Evolutionary conservation across 164 flowering plant genomes (phyloP).

Genomic region (Macadamia integrifolia): DNA sequence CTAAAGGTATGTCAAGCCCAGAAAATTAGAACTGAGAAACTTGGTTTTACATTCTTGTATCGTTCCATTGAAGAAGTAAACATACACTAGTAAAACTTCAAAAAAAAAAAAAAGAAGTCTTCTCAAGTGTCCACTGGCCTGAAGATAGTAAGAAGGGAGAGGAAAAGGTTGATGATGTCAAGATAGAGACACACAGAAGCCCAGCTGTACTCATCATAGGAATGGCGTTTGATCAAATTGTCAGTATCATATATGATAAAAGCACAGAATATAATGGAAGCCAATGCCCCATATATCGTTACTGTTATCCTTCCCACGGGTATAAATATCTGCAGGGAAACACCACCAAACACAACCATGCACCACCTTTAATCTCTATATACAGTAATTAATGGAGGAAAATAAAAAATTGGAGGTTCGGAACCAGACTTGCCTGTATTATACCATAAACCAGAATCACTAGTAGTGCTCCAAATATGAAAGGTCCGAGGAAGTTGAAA

Average conservation of each 20-base stretch:
- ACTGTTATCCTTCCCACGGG: slow-evolving; percentile 62
- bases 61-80: no score
- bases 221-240: slow-evolving; percentile 77
- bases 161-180: slow-evolving; percentile 85
- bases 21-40: no score
- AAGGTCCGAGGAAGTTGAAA: slow-evolving; percentile 73
- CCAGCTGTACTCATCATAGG: slow-evolving; percentile 92
- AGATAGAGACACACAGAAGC: slow-evolving; percentile 78
- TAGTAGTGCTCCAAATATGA: slow-evolving; percentile 55
- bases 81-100: no score
- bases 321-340: slow-evolving; percentile 76
- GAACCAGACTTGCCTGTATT: slow-evolving; percentile 43
- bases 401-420: no score
- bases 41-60: no score
- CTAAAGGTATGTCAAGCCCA: no score
- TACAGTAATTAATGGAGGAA: no score
- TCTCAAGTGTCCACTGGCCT: slow-evolving; percentile 54
- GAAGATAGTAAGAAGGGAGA: slow-evolving; percentile 52
- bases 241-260: slow-evolving; percentile 91
- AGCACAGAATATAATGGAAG: slow-evolving; percentile 76
- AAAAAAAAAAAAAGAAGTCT: no score
- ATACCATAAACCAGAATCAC: slow-evolving; percentile 51
- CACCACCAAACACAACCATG: slow-evolving; percentile 8
- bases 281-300: slow-evolving; percentile 76
- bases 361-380: no score